These are phyloP conservation scores for Cordia subcordata DNA, from an alignment of 257 asterid species.

Conservation along the genomic window DNA sequence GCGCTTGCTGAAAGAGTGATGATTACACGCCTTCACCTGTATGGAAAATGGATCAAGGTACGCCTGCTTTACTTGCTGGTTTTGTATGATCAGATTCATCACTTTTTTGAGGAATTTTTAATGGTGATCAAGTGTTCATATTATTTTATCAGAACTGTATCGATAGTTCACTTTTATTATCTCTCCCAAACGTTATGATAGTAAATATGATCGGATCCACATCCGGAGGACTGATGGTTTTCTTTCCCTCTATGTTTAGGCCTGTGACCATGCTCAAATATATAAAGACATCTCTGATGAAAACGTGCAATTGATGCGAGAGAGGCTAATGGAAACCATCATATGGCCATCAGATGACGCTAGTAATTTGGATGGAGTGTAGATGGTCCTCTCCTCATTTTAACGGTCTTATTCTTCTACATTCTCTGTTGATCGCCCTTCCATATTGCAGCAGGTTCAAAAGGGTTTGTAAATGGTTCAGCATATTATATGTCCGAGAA, in stretches of 20 bases:
- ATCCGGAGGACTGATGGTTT: neutral
- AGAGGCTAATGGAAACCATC: conserved; percentile 53
- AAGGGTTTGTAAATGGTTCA: no score
- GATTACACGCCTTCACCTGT: conserved; percentile 64
- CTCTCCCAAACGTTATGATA: no score
- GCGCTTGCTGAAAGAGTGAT: conserved; percentile 78
- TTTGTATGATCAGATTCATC: neutral
- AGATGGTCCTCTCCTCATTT: neutral
- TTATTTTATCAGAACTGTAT: no score
- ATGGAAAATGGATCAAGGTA: conserved; percentile 71
- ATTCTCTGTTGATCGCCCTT: neutral
- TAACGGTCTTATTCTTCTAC: neutral
- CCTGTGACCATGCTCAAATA: conserved; percentile 51
- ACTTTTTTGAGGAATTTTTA: no score
- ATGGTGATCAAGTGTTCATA: no score
- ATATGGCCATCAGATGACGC: conserved; percentile 56
- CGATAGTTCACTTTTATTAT: no score
- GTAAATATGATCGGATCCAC: no score
- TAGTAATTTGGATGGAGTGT: conserved; percentile 22
- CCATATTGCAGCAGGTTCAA: neutral
- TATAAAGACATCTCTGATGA: conserved; percentile 52
- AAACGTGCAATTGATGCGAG: conserved; percentile 64
- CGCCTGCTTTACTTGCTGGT: neutral
- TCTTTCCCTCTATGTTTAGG: conserved; percentile 24
- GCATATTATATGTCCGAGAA: no score